phyloP scores from a whole-genome alignment of 1,284 basidiomycete genomes.

The Sporisorium sorghi region DNA sequence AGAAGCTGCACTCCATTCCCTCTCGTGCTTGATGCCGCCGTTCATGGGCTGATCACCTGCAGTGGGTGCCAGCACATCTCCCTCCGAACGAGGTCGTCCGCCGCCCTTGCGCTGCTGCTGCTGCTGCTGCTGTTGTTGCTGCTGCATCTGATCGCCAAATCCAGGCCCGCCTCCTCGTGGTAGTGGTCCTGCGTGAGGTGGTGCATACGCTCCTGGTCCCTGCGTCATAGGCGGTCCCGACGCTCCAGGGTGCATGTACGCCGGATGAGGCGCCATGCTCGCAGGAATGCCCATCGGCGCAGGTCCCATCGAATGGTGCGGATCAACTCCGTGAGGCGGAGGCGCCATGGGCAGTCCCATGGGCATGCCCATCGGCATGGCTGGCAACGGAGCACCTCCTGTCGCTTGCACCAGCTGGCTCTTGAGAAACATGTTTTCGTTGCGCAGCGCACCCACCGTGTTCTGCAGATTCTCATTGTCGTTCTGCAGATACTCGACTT shows the following conservation, averaged over 20 bases:
- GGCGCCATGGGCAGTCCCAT: constrained; percentile 37
- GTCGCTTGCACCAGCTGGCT: constrained; percentile 60
- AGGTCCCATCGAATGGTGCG: constrained; percentile 34
- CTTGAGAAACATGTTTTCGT: constrained; percentile 71
- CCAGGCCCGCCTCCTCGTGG: constrained; percentile 15
- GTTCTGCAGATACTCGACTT: constrained; percentile 86
- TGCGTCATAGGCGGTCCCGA: constrained; percentile 30
- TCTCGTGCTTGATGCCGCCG: constrained; percentile 26
- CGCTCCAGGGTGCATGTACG: constrained; percentile 47
- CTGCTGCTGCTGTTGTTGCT: constrained; percentile 6
- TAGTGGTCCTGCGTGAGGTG: constrained; percentile 25
- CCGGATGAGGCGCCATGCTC: constrained; percentile 47
- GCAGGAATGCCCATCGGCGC: constrained; percentile 34
- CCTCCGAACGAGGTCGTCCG: constrained; percentile 35
- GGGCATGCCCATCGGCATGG: constrained; percentile 32
- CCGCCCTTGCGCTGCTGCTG: constrained; percentile 1
- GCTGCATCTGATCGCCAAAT: constrained; percentile 13
- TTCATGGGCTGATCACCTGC: not conserved
- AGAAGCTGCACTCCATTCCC: constrained; percentile 34
- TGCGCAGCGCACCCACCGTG: constrained; percentile 72
- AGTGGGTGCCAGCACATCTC: constrained; percentile 16
- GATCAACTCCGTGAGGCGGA: constrained; percentile 26
- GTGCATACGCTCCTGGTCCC: constrained; percentile 32
- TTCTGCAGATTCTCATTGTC: constrained; percentile 90
- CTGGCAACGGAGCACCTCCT: constrained; percentile 31